These are phyloP conservation scores for Phascolomyces articulosus DNA, from an alignment of 371 early-diverging fungal genomes.

Conservation along the genomic window DNA sequence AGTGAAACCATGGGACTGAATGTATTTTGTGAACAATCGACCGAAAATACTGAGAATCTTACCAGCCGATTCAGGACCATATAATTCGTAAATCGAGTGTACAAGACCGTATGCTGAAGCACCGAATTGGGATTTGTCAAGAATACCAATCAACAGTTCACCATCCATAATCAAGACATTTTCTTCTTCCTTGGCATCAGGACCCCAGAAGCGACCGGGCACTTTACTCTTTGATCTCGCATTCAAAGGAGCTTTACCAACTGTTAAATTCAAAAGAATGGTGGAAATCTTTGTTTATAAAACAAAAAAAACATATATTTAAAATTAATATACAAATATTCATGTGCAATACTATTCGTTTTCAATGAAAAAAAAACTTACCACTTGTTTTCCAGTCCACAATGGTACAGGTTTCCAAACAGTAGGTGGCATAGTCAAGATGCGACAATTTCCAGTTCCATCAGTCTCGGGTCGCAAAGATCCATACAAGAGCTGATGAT, in stretches of 20 bases:
- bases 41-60: conserved; percentile 93
- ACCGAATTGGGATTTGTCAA: conserved; percentile 99
- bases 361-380: conserved; percentile 15
- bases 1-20: conserved; percentile 93
- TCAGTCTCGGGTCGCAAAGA: conserved; percentile 79
- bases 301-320: no score
- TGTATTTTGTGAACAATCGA: conserved; percentile 92
- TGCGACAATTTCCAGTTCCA: conserved; percentile 72
- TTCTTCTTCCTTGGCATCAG: conserved; percentile 81
- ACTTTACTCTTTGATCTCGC: conserved; percentile 89
- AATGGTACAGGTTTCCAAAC: conserved; percentile 85
- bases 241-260: conserved; percentile 79
- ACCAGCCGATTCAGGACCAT: conserved; percentile 93
- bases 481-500: conserved; percentile 92
- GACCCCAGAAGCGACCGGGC: conserved; percentile 87
- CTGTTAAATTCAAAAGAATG: conserved; percentile 85
- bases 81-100: conserved; percentile 97
- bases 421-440: conserved; percentile 84
- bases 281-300: conserved; percentile 66
- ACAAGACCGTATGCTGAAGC: conserved; percentile 93
- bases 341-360: neutral
- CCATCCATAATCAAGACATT: conserved; percentile 85
- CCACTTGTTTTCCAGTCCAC: conserved; percentile 99
- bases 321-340: conserved; percentile 2
- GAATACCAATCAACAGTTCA: conserved; percentile 89